phyloP scores from a whole-genome alignment of 2,329 filamentous ascomycete species.

The Botryotinia narcissicola region DNA sequence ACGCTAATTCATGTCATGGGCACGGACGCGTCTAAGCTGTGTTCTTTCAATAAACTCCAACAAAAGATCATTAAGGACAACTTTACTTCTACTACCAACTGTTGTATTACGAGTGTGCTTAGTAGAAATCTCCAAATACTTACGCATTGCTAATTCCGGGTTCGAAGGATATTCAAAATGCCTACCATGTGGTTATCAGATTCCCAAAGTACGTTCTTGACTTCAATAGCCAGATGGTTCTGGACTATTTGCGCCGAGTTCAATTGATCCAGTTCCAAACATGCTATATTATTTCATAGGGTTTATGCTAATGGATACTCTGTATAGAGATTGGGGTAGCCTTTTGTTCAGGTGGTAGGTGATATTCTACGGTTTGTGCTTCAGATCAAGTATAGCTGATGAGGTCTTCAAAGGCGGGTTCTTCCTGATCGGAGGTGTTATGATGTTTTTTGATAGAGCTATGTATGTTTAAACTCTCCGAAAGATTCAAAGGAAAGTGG shows the following conservation, averaged over 20 bases:
- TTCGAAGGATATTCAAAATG: constrained; percentile 32
- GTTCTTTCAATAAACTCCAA: constrained; percentile 17
- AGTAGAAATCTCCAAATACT: neutral
- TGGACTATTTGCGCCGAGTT: constrained; percentile 29
- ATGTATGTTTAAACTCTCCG: constrained; percentile 60
- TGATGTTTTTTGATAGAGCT: constrained; percentile 97
- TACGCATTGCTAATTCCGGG: neutral
- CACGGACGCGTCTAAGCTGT: constrained; percentile 18
- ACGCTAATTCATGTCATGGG: constrained; percentile 9
- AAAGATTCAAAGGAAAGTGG: neutral
- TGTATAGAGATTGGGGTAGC: constrained; percentile 85
- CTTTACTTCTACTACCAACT: constrained; percentile 10
- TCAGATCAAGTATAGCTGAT: constrained; percentile 24
- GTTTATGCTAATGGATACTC: constrained; percentile 32
- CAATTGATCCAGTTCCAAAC: constrained; percentile 21
- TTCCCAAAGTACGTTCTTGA: constrained; percentile 73
- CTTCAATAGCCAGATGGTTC: neutral
- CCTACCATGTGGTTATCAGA: constrained; percentile 89
- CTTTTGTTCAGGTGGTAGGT: constrained; percentile 95
- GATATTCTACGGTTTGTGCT: constrained; percentile 28
- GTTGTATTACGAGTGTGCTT: neutral
- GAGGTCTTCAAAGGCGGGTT: constrained; percentile 67
- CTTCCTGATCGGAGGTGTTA: constrained; percentile 89
- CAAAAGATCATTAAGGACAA: constrained; percentile 15
- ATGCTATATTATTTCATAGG: neutral